These are phyloP conservation scores for Colletotrichum noveboracense DNA, from an alignment of 2,329 filamentous ascomycete species.

Conservation along the genomic window DNA sequence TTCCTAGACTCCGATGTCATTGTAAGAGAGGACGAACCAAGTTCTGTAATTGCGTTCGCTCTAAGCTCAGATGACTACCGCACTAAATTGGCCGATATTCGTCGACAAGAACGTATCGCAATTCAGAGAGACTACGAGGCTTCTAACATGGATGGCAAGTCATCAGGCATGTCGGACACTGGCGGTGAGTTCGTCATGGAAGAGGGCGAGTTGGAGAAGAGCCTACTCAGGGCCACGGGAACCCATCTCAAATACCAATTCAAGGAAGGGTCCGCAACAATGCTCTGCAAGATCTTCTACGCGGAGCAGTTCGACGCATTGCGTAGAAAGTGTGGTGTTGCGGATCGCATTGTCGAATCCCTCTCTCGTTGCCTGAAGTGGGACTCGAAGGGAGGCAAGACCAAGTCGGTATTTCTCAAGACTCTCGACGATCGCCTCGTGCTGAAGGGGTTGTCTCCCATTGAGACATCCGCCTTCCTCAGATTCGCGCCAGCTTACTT, in stretches of 20 bases:
- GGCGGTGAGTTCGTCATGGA: slow-evolving; percentile 46
- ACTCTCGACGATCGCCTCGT: slow-evolving; percentile 94
- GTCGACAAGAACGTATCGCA: slow-evolving; percentile 25
- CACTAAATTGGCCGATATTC: slow-evolving; percentile 74
- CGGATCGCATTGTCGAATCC: slow-evolving; percentile 93
- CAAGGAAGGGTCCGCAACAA: slow-evolving; percentile 88
- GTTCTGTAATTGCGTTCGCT: slow-evolving; percentile 92
- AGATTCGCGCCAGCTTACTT: slow-evolving; percentile 98
- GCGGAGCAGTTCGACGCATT: slow-evolving; percentile 97
- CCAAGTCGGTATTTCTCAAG: slow-evolving; percentile 96
- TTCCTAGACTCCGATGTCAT: slow-evolving; percentile 98
- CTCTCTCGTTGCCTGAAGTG: slow-evolving; percentile 95
- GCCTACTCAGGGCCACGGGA: slow-evolving; percentile 81
- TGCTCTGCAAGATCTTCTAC: slow-evolving; percentile 98
- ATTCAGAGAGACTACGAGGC: slow-evolving; percentile 23
- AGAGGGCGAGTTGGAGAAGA: slow-evolving; percentile 82
- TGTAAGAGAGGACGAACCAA: slow-evolving; percentile 95
- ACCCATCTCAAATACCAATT: slow-evolving; percentile 98
- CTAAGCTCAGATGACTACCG: slow-evolving; percentile 88
- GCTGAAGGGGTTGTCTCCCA: slow-evolving; percentile 85
- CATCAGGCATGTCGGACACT: slow-evolving; percentile 38
- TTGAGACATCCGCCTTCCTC: slow-evolving; percentile 93
- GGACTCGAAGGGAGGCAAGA: slow-evolving; percentile 98
- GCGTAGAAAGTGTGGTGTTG: slow-evolving; percentile 88
- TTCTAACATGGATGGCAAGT: slow-evolving; percentile 30